Evolutionary conservation across 495 filamentous ascomycete genomes (phyloP), one percentile per base, ranked within the genome.

Genomic region (Podospora comata): DNA sequence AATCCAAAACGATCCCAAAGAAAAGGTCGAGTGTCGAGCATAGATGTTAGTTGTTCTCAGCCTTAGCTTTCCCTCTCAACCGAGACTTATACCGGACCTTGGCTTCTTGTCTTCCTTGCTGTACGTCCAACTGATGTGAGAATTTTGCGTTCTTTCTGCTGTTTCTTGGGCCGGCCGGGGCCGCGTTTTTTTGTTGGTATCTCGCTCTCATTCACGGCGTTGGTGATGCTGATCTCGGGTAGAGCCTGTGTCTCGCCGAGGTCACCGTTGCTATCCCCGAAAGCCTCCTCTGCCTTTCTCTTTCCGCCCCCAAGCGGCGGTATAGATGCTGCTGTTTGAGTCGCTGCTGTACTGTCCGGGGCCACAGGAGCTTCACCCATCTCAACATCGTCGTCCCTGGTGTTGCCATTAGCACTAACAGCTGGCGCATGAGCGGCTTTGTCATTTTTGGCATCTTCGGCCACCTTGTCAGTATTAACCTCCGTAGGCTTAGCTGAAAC

Each of bases 81-180:
- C 39, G 9, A 66, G 54, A 66, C 39, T 23, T 80, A 76, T 13
- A 74, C 77, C 3, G 77, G 74, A 0, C 81, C 81, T 70, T 84
- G 82, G 62, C 81, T 82, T 65, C 81, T 73, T 11, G 81, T 84
- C 73, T 79, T 81, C 32, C 81, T 73, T 62, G 67, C 66, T 0
- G 82, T 80, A 56, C 70, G 74, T 0, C 82, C 80, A 7, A 79
- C 77, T 13, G 77, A 63, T 0, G 76, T 65, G 9, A 70, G 32
- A n/a, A 61, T 64, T 53, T 74, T 80, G 39, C 78, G 74, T 23
- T 79, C 71, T 69, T 81, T 82, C 55, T 58, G 74, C 27, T 81
- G 71, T 69, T 81, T 82, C 72, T 71, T 79, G 5, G 76, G 74
- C n/a, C 79, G 76, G 59, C 77, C 75, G 27, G 64, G 72, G 53